Evolutionary conservation across 805 yeast genomes (phyloP), one percentile per base, ranked within the genome.

Genomic region (Pichia gijzeniarum): DNA sequence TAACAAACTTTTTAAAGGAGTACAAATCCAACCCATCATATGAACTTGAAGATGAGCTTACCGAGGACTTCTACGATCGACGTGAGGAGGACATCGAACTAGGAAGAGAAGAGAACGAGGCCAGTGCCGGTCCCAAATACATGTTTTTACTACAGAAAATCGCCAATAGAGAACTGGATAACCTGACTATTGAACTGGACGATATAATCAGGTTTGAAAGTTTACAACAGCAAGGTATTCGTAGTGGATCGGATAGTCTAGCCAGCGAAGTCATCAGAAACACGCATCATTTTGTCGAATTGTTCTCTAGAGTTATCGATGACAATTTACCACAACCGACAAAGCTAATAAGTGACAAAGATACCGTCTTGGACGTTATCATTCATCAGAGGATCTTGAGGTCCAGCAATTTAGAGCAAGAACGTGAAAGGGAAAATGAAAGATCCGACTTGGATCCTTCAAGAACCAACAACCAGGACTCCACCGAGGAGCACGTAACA

Each of bases 311-410:
- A 40, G 81, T 80, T 14, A 77, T 87, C 37, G 99, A 93, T 65
- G 80, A 78, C 40, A 63, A 87, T 47, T 76, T 91, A 77, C 99
- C 99, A 0, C 74, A 73, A 50, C 91, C 98, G n/a, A 82, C 93
- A 2, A 78, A 74, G 41, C 90, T 85, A 49, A 72, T 91, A 43
- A 69, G 80, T 38, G 86, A 84, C 61, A 79, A 80, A 53, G 96
- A 88, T 62, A 95, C 87, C 54, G 98, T 93, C 12, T 69, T 93
- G 51, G 99, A 93, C 60, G 95, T 93, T 48, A 87, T 93, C 46
- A 71, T 90, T 53, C 90, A 87, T 59, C 98, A 93, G 69, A 77
- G 99, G 63, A 79, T 76, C 57, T 76, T 87, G 61, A 76, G 96
- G 60, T 91, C 91, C 63, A 78, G 77, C 54, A 76, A 91, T 50